Evolutionary conservation across 2,329 filamentous ascomycete species (phyloP), one percentile per base, ranked within the genome.

Genomic region (Ophiostoma sp.): DNA sequence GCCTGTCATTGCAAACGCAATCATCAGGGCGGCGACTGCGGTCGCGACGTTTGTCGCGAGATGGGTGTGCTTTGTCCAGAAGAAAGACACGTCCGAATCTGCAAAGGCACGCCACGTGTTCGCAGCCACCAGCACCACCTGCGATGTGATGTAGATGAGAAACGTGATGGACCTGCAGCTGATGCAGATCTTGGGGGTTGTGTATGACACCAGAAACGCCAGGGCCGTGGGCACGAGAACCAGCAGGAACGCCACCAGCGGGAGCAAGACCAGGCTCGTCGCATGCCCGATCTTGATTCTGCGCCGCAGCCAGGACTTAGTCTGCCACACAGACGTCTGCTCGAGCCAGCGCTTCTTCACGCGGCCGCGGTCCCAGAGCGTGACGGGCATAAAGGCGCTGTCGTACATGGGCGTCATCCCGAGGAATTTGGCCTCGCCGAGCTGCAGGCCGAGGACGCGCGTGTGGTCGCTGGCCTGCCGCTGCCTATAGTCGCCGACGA

Each of bases 141-240:
- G 65, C 6, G 47, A 58, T 1, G 16, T 38, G 1, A 66, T n/a
- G 12, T 66, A 66, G 8, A 66, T 36, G 7, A 66, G 40, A n/a
- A 66, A 66, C 4, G 65, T 66, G n/a, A 55, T 14, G 40, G 65
- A 66, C 49, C 65, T 38, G 65, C 65, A 66, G 65, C 65, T 66
- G 49, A 66, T 52, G 18, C 65, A 66, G 45, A 66, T 60, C 41
- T 55, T 66, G 36, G 65, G 65, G 2, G 65, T 66, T 6, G 65
- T 58, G 49, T 66, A 66, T 9, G 65, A 55, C 16, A 66, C 49
- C 38, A 55, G 5, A 38, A 66, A 66, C n/a, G 65, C 65, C 16
- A 66, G 49, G 3, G 65, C 47, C 27, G 65, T 66, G 9, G 65
- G 65, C 9, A 42, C 41, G 8, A 66, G 40, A 40, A 66, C 65